These are phyloP conservation scores for Aspergillus thermomutatus DNA, from an alignment of 2,329 filamentous ascomycete species.

Conservation along the genomic window DNA sequence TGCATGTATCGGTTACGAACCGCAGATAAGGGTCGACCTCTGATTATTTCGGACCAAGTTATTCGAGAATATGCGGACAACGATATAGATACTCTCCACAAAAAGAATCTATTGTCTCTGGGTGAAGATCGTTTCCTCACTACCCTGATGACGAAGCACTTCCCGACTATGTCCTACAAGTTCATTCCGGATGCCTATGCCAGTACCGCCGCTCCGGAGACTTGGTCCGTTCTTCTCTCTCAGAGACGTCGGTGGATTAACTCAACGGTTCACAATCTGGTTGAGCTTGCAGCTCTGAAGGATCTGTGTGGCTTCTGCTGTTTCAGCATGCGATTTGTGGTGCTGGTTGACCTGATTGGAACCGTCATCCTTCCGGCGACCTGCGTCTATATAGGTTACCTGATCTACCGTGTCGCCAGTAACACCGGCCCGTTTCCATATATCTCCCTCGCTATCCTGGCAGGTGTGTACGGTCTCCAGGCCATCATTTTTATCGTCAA, in stretches of 20 bases:
- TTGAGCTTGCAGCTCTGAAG: conserved; percentile 82
- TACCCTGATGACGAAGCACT: conserved; percentile 97
- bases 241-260: conserved; percentile 99
- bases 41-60: conserved; percentile 87
- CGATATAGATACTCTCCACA: conserved; percentile 88
- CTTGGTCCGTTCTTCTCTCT: conserved; percentile 91
- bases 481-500: conserved; percentile 95
- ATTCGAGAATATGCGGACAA: conserved; percentile 86
- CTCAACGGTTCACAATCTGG: conserved; percentile 94
- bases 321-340: conserved; percentile 96
- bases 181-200: conserved; percentile 92
- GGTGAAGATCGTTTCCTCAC: conserved; percentile 97
- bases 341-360: conserved; percentile 89
- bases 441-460: conserved; percentile 85
- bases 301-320: conserved; percentile 98
- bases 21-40: conserved; percentile 85
- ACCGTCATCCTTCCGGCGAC: conserved; percentile 90
- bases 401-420: conserved; percentile 75
- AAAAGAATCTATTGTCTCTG: conserved; percentile 87
- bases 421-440: conserved; percentile 72
- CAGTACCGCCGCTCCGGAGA: conserved; percentile 88
- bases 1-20: conserved; percentile 97
- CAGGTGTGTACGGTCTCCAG: conserved; percentile 90
- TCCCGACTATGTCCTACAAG: conserved; percentile 93
- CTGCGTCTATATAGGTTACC: conserved; percentile 78